Evolutionary conservation across 1,284 basidiomycete genomes (phyloP).

Genomic region (Tetrapyrgos nigripes): DNA sequence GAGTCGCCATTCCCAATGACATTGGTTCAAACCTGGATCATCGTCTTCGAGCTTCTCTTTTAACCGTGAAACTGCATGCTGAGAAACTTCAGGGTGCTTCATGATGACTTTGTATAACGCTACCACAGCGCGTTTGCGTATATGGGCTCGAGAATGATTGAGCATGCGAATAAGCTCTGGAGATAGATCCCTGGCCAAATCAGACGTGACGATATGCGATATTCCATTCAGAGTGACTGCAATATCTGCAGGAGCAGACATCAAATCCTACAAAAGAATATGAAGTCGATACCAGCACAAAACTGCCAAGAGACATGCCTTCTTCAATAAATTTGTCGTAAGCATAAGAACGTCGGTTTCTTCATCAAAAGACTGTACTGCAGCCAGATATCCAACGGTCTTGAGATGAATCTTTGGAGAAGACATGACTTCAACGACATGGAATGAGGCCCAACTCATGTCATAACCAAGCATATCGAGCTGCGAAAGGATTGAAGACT

Average conservation of each 20-base stretch:
- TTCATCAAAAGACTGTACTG: slow-evolving; percentile 90
- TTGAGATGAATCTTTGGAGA: slow-evolving; percentile 92
- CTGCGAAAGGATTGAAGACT: slow-evolving; percentile 47
- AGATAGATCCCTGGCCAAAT: slow-evolving; percentile 89
- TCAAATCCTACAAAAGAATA: slow-evolving; percentile 72
- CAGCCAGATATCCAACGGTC: slow-evolving; percentile 95
- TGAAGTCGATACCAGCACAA: not conserved
- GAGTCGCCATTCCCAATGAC: not conserved
- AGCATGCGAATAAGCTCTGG: slow-evolving; percentile 89
- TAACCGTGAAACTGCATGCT: slow-evolving; percentile 72
- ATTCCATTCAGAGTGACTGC: slow-evolving; percentile 88
- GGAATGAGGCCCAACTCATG: slow-evolving; percentile 91
- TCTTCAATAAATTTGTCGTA: slow-evolving; percentile 97
- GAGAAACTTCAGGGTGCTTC: slow-evolving; percentile 80
- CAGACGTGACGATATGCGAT: slow-evolving; percentile 87
- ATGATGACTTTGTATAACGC: slow-evolving; percentile 81
- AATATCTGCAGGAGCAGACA: slow-evolving; percentile 78
- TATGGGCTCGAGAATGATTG: slow-evolving; percentile 88
- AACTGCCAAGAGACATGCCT: slow-evolving; percentile 60
- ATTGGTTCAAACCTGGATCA: slow-evolving; percentile 67
- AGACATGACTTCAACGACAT: slow-evolving; percentile 98
- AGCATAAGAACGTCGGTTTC: slow-evolving; percentile 98
- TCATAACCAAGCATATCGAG: slow-evolving; percentile 94
- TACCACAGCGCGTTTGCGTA: slow-evolving; percentile 90
- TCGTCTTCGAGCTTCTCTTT: slow-evolving; percentile 88